Base-by-base conservation (phyloP, 2,329 filamentous ascomycete species). In the Aspergillus tanneri region DNA sequence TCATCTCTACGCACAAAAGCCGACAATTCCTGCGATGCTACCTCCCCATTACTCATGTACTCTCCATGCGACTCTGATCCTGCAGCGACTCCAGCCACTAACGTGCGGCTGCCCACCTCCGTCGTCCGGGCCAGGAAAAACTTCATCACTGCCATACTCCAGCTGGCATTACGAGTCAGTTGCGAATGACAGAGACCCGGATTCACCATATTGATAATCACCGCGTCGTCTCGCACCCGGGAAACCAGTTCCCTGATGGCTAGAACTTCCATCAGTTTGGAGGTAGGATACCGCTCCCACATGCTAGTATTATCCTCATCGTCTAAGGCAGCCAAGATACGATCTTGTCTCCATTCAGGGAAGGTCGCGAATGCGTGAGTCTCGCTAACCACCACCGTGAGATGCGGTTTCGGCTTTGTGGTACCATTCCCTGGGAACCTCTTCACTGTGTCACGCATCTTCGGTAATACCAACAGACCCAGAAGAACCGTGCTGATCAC, bases 401-500 rank as follows among this genome's bases (percentile, higher is more conserved):
- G 52, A 22, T 63, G 59, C 0, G 76, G 72, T 2, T 57, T 61
- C n/a, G n/a, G n/a, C n/a, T n/a, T n/a, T n/a, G n/a, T n/a, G n/a
- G n/a, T n/a, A n/a, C n/a, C n/a, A n/a, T n/a, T n/a, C n/a, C n/a
- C n/a, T n/a, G 46, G 64, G 19, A 56, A 65, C 12, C 51, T 56
- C 16, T 25, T 53, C 5, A 60, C 70, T 11, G 70, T 75, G 21
- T 71, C 65, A 42, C 72, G 72, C 3, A 84, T 66, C 55, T 75
- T 78, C 0, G 80, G 80, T 16, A 83, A 49, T 2, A 83, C 34
- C 0, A 80, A 63, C 0, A 77, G 53, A 0, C 69, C 74, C 0
- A 84, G 65, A 2, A 83, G 58, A 32, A 82, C 72, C 0, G 77
- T 80, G 10, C 67, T 71, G 46, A 83, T 66, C 8, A 80, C 76